phyloP scores from a whole-genome alignment of 345 rosid genomes.

The Salix exigua region DNA sequence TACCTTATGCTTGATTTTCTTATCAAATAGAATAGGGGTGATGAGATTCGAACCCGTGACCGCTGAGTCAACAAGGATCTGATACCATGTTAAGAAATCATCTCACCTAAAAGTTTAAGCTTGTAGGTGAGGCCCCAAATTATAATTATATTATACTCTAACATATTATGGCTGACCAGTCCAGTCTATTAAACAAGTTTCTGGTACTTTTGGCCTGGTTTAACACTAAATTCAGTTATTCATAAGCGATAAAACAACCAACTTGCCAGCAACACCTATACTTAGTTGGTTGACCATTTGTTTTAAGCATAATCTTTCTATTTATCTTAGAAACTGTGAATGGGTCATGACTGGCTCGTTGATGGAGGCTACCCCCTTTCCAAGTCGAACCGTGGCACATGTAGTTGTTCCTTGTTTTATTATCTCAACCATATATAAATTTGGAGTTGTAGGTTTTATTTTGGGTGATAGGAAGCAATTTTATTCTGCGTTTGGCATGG shows the following conservation, averaged over 20 bases:
- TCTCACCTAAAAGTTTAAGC: too few species aligned
- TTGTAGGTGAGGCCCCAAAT: too few species aligned
- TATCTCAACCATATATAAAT: background rate
- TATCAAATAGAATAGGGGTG: too few species aligned
- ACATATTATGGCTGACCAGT: background rate
- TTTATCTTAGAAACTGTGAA: background rate
- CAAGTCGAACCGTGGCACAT: background rate
- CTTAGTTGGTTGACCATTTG: background rate
- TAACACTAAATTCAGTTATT: background rate
- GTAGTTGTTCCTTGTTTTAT: background rate
- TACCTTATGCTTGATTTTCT: too few species aligned
- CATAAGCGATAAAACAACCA: background rate
- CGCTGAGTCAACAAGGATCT: too few species aligned
- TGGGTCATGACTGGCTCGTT: background rate
- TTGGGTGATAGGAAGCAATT: slow-evolving; percentile 90
- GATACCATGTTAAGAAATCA: too few species aligned
- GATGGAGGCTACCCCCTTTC: background rate
- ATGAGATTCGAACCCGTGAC: too few species aligned
- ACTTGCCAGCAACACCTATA: background rate
- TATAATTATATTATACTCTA: too few species aligned
- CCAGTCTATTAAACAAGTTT: background rate
- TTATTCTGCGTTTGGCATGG: slow-evolving; percentile 93
- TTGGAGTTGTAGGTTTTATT: slow-evolving; percentile 46
- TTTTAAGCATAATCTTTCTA: background rate
- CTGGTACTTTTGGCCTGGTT: background rate